Base-by-base conservation (phyloP, 2,329 filamentous ascomycete species). In the Hypoxylon sp. region DNA sequence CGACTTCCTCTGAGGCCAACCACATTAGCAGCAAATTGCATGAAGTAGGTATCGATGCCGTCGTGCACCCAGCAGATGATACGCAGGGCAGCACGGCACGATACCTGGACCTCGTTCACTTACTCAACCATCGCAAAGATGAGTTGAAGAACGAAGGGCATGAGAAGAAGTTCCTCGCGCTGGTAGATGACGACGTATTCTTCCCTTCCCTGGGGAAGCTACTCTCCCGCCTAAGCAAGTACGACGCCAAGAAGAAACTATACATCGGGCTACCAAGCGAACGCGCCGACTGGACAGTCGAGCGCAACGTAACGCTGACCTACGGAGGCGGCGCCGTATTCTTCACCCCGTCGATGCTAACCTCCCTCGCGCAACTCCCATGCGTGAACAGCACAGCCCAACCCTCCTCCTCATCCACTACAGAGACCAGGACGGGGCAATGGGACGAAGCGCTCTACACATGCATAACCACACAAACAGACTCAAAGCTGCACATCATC, bases 101-200 rank as follows among this genome's bases (percentile, higher is more conserved):
- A 17, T 83, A 84, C 64, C 73, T 81, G 22, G 81, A 82, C 64
- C 77, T 84, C 64, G 74, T 81, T 1, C 70, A 77, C 10, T 73
- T 78, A 20, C 72, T 83, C 42, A 76, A 78, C 46, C 74, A 74
- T 3, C 78, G 80, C 48, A 75, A 74, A 4, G 78, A 76, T 2
- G 78, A 76, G 3, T 70, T 84, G 3, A 76, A 77, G n/a, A 4
- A 17, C 1, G 77, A 78, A 13, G 80, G 79, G 3, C 74, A 78
- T 20, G 69, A 73, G 49, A 84, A 83, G 77, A 77, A 74, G 48
- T 85, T 82, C 77, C 80, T 81, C 40, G 83, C 79, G 0, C 75
- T 85, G 1, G 70, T 85, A 1, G 84, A 86, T 33, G 83, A 85
- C 68, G 80, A 82, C 60, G 76, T 84, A 54, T 85, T 85, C 72